These are phyloP conservation scores for Crithidia fasciculata DNA, from an alignment of 208 protist genomes.

Conservation along the genomic window DNA sequence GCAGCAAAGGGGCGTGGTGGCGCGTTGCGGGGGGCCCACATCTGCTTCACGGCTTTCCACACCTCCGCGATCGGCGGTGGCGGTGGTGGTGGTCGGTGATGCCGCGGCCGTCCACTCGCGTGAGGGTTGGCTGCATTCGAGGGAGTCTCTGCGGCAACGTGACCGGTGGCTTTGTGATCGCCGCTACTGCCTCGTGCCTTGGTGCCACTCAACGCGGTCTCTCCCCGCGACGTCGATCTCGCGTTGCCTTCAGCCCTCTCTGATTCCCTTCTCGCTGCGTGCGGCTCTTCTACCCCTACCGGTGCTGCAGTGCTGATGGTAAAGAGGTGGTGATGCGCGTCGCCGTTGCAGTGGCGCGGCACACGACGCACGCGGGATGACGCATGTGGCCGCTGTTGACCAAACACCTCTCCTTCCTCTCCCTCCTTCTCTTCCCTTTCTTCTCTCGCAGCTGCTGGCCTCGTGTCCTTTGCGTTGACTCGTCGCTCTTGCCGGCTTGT, in stretches of 20 bases:
- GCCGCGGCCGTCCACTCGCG: neutral
- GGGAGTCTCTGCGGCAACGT: too few species aligned
- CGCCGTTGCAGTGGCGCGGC: slow-evolving; percentile 4
- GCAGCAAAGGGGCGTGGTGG: slow-evolving; percentile 18
- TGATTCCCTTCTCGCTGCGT: too few species aligned
- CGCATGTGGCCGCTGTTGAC: neutral
- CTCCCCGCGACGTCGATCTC: too few species aligned
- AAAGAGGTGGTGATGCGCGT: neutral
- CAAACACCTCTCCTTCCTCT: neutral
- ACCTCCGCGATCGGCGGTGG: slow-evolving; percentile 4
- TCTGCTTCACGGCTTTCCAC: slow-evolving; percentile 22
- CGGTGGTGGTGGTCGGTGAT: neutral
- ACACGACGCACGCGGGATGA: neutral
- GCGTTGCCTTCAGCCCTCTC: too few species aligned
- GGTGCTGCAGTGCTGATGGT: neutral
- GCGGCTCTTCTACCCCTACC: too few species aligned
- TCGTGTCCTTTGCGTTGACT: neutral
- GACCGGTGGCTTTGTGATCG: too few species aligned
- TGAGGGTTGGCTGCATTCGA: too few species aligned
- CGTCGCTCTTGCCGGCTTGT: too few species aligned
- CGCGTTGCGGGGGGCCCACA: slow-evolving; percentile 21
- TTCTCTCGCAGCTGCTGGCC: neutral
- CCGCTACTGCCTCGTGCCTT: too few species aligned
- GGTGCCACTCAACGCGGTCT: too few species aligned
- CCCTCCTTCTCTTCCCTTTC: neutral